These are phyloP conservation scores for Pyrrhoderma noxium DNA, from an alignment of 1,284 basidiomycete genomes.

Conservation along the genomic window DNA sequence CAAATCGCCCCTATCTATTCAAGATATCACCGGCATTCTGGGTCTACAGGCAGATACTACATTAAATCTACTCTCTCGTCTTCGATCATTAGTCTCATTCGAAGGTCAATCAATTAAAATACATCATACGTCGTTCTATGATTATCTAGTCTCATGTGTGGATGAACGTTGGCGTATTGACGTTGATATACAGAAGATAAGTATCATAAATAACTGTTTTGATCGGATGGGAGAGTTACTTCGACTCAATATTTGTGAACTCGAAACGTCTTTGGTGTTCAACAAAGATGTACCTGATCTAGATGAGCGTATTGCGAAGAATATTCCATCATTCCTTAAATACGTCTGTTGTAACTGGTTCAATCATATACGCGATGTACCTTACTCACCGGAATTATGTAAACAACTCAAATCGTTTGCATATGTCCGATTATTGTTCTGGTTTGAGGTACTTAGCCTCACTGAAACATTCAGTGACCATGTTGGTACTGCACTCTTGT, in stretches of 20 bases:
- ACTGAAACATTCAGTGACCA: not conserved
- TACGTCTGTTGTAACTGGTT: slow-evolving; percentile 8
- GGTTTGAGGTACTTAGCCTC: slow-evolving; percentile 27
- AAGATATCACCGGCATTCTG: not conserved
- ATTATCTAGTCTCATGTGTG: not conserved
- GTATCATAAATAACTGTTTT: not conserved
- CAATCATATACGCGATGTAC: not conserved
- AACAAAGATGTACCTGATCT: slow-evolving; percentile 4
- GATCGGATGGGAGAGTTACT: not conserved
- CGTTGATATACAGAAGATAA: not conserved
- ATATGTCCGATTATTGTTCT: slow-evolving; percentile 21
- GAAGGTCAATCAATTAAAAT: not conserved
- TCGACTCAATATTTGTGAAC: slow-evolving; percentile 5
- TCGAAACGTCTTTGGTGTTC: not conserved
- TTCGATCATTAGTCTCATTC: not conserved
- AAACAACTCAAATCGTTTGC: slow-evolving; percentile 17
- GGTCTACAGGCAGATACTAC: not conserved
- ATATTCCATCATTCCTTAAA: not conserved
- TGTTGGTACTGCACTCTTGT: not conserved
- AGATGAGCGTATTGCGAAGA: not conserved
- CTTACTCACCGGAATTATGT: not conserved
- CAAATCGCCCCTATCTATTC: not conserved
- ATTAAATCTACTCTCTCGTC: not conserved
- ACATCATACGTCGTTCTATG: not conserved
- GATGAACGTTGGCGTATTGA: not conserved